Conservation (phyloP, 805 yeast species). For the Teunomyces stri region DNA sequence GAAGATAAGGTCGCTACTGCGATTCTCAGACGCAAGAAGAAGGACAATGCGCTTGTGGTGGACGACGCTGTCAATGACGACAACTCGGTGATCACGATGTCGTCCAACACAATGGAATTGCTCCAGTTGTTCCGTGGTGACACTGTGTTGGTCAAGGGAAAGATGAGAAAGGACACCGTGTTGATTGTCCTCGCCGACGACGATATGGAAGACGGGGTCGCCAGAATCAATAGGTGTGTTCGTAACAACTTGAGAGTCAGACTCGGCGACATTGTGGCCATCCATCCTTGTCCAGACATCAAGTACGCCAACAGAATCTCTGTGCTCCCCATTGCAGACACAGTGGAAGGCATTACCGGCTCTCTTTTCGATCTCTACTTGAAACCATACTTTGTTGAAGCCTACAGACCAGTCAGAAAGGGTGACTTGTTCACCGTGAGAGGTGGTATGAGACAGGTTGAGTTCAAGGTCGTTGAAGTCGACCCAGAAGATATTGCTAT, state of each 20-base stretch:
- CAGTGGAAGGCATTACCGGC: conserved; percentile 97
- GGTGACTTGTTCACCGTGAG: conserved; percentile 95
- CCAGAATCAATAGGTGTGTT: conserved; percentile 91
- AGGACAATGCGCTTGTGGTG: conserved; percentile 89
- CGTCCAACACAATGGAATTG: conserved; percentile 91
- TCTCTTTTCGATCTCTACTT: conserved; percentile 92
- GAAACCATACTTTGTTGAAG: conserved; percentile 98
- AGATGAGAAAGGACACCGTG: conserved; percentile 96
- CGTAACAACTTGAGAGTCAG: conserved; percentile 93
- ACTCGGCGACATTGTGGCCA: conserved; percentile 85
- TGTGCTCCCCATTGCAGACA: conserved; percentile 94
- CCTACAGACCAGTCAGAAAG: conserved; percentile 97
- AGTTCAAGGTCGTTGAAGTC: conserved; percentile 96
- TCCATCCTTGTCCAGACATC: conserved; percentile 97
- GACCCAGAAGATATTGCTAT: conserved; percentile 97
- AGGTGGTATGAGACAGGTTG: conserved; percentile 99
- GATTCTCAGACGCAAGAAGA: conserved; percentile 94
- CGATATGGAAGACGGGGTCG: conserved; percentile 93
- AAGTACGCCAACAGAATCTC: conserved; percentile 94
- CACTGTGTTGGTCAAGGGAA: conserved; percentile 95
- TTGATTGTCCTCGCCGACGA: conserved; percentile 94
- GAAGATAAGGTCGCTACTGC: conserved; percentile 92
- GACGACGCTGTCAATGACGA: conserved; percentile 98
- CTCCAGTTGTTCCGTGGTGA: conserved; percentile 96
- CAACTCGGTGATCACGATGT: conserved; percentile 93